Percentiles rank a stretch among this genome's conserved stretches.
Conservation (phyloP, 1,284 basidiomycete genomes). For the Meira miltonrushii region DNA sequence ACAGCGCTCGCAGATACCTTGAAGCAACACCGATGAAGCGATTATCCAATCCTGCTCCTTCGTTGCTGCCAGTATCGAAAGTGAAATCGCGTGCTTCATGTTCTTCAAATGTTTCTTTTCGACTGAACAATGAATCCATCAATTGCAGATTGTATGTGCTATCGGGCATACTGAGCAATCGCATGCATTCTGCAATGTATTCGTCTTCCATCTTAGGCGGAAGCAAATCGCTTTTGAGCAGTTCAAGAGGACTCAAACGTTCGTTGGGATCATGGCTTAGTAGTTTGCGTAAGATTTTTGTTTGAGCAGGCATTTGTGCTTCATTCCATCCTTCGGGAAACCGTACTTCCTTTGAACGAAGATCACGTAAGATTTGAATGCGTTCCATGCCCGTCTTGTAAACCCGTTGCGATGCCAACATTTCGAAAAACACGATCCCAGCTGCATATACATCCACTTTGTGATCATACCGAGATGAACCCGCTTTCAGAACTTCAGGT, state of each 20-base stretch:
- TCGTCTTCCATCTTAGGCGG: conserved; percentile 74
- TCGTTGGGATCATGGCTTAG: conserved; percentile 77
- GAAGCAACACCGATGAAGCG: conserved; percentile 71
- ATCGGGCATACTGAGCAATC: conserved; percentile 64
- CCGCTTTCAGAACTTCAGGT: conserved; percentile 34
- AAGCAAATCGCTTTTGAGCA: conserved; percentile 73
- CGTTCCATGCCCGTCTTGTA: conserved; percentile 86
- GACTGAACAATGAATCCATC: conserved; percentile 31
- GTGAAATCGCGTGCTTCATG: conserved; percentile 66
- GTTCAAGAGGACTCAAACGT: conserved; percentile 75
- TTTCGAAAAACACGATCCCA: conserved; percentile 92
- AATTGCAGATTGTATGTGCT: conserved; percentile 40
- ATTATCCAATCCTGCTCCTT: conserved; percentile 57
- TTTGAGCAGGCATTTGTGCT: conserved; percentile 58
- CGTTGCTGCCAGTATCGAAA: conserved; percentile 71
- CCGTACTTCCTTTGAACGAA: conserved; percentile 67
- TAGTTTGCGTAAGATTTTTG: conserved; percentile 69
- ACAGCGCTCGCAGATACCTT: conserved; percentile 69
- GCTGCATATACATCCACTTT: conserved; percentile 95
- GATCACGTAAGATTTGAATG: conserved; percentile 70
- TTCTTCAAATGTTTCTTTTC: conserved; percentile 13
- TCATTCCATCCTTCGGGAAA: conserved; percentile 70
- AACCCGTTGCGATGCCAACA: conserved; percentile 65
- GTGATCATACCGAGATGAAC: conserved; percentile 57
- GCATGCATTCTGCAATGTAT: conserved; percentile 72